phyloP scores from a whole-genome alignment of 1,284 basidiomycete genomes.

The Puccinia sorghi region DNA sequence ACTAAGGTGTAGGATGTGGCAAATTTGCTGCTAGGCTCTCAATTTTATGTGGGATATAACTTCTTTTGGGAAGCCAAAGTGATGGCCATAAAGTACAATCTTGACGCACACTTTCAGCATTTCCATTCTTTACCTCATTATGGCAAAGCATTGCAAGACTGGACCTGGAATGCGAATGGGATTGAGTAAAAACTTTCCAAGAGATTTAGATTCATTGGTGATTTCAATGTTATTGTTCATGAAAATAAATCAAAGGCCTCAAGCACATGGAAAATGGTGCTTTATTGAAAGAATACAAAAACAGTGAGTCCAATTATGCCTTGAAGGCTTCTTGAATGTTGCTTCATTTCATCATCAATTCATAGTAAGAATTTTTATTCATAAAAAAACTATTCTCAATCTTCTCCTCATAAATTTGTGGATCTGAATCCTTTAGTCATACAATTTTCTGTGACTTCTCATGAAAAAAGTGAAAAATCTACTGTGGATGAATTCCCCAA shows the following conservation, averaged over 20 bases:
- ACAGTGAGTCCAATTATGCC: conserved; percentile 81
- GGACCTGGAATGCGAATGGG: conserved; percentile 75
- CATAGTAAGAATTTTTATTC: conserved; percentile 64
- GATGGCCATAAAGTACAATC: conserved; percentile 83
- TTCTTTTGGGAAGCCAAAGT: conserved; percentile 91
- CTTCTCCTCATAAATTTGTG: neutral
- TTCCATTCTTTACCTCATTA: conserved; percentile 71
- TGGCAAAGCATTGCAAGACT: conserved; percentile 64
- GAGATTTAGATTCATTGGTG: conserved; percentile 78
- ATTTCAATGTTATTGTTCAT: conserved; percentile 52
- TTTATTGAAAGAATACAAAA: conserved; percentile 92
- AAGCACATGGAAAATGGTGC: conserved; percentile 85
- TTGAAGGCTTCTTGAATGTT: conserved; percentile 79
- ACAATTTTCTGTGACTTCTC: neutral
- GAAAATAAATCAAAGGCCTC: conserved; percentile 65
- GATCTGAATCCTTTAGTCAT: neutral
- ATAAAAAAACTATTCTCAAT: neutral
- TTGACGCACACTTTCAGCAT: conserved; percentile 64
- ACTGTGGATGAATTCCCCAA: conserved; percentile 85
- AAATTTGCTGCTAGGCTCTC: conserved; percentile 70
- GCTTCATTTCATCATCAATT: conserved; percentile 84
- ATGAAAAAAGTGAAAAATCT: conserved; percentile 71
- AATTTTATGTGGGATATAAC: conserved; percentile 85
- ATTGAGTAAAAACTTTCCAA: conserved; percentile 87
- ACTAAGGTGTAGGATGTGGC: conserved; percentile 70